phyloP scores from a whole-genome alignment of 129 eudicot species.

The Artemisia tridentata region DNA sequence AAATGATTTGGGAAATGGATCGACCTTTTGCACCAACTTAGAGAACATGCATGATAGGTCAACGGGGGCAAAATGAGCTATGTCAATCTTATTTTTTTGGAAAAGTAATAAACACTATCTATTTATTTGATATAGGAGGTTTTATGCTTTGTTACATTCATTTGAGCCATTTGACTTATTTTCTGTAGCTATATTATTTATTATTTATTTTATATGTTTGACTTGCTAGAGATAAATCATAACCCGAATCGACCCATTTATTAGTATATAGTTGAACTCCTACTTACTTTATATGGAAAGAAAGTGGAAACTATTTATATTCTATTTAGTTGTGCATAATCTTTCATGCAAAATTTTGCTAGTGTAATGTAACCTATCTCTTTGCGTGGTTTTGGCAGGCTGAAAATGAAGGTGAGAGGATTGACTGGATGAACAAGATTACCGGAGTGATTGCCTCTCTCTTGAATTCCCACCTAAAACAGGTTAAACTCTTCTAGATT shows the following conservation, averaged over 20 bases:
- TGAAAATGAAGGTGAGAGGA: conserved; percentile 92
- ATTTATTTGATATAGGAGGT: background rate
- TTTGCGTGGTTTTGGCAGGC: conserved; percentile 59
- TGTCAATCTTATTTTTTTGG: too few relatives aligned
- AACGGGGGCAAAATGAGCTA: background rate
- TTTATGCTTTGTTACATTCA: background rate
- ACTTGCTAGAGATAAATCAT: background rate
- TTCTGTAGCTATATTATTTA: background rate
- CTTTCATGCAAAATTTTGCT: conserved; percentile 8
- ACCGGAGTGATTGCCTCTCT: conserved; percentile 88
- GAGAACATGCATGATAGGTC: background rate
- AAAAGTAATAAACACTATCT: too few relatives aligned
- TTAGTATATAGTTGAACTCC: background rate
- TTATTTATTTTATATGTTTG: background rate
- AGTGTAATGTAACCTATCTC: background rate
- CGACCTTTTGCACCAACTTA: background rate
- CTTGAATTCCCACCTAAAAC: conserved; percentile 76
- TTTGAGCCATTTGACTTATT: background rate
- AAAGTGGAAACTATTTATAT: background rate
- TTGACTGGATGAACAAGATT: conserved; percentile 92
- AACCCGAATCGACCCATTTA: background rate
- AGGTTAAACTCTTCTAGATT: conserved; percentile 46
- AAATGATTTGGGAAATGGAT: background rate
- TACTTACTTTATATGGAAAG: background rate
- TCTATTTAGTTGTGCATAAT: background rate